These are phyloP conservation scores for Oryza brachyantha DNA, from an alignment of 176 grass and related monocot species.

Conservation along the genomic window DNA sequence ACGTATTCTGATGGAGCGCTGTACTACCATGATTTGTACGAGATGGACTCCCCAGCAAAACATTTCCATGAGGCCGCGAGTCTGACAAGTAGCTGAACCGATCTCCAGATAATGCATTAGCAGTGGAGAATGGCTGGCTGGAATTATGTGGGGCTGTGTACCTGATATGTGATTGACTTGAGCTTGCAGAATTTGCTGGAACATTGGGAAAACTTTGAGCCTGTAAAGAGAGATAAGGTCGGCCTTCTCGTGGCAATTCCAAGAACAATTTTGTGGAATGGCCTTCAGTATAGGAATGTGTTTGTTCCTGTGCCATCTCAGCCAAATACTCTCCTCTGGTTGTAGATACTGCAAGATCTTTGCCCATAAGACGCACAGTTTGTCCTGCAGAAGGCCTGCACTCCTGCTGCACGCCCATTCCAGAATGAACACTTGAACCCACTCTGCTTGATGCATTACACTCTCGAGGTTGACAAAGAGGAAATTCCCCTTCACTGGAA, in stretches of 20 bases:
- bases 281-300: slow-evolving; percentile 5
- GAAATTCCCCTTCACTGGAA: slow-evolving; percentile 19
- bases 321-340: slow-evolving; percentile 19
- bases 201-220: slow-evolving; percentile 18
- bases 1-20: slow-evolving; percentile 27
- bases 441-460: slow-evolving; percentile 11
- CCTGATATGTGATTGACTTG: slow-evolving; percentile 24
- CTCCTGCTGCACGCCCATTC: slow-evolving; percentile 21
- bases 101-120: slow-evolving; percentile 32
- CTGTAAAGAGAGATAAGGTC: slow-evolving; percentile 41
- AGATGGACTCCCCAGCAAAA: slow-evolving; percentile 29
- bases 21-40: slow-evolving; percentile 21
- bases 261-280: slow-evolving; percentile 30
- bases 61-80: slow-evolving; percentile 2
- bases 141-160: slow-evolving; percentile 21
- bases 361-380: slow-evolving; percentile 66
- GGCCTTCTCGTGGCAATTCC: slow-evolving; percentile 39
- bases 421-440: slow-evolving; percentile 21
- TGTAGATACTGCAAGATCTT: slow-evolving; percentile 48
- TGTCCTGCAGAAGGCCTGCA: slow-evolving; percentile 27
- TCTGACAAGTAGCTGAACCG: slow-evolving; percentile 10
- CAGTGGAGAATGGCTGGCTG: slow-evolving; percentile 1
- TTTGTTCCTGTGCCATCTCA: slow-evolving; percentile 14
- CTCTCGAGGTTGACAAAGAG: slow-evolving; percentile 6
- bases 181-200: slow-evolving; percentile 23